These are phyloP conservation scores for Staphylotrichum longicolle DNA, from an alignment of 495 filamentous ascomycete species.

Conservation along the genomic window DNA sequence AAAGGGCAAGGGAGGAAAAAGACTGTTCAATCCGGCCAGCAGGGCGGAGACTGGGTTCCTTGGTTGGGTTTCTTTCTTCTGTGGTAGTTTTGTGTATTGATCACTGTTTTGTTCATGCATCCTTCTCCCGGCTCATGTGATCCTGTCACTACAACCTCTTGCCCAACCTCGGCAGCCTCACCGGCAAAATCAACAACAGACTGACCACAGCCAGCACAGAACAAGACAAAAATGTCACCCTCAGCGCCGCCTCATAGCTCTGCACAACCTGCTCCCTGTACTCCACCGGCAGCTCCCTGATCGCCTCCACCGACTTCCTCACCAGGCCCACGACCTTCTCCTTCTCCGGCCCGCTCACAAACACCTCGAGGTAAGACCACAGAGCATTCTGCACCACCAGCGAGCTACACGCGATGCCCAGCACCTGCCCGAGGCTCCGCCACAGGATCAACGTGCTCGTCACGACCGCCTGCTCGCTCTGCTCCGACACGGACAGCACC, in stretches of 20 bases:
- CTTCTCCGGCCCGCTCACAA: slow-evolving; percentile 54
- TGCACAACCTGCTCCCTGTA: slow-evolving; percentile 52
- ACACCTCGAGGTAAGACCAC: slow-evolving; percentile 53
- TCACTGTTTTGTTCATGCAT: too few relatives aligned
- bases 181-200: slow-evolving; percentile 48
- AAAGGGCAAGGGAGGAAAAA: too few relatives aligned
- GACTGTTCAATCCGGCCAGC: too few relatives aligned
- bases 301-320: slow-evolving; percentile 44
- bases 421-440: slow-evolving; percentile 64
- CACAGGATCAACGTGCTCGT: slow-evolving; percentile 68
- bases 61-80: too few relatives aligned
- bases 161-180: slow-evolving; percentile 56
- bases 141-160: slow-evolving; percentile 31
- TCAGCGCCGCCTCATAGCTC: slow-evolving; percentile 58
- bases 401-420: slow-evolving; percentile 69
- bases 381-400: slow-evolving; percentile 75
- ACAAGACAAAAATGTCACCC: slow-evolving; percentile 53
- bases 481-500: slow-evolving; percentile 63
- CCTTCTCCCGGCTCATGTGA: too few relatives aligned
- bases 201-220: slow-evolving; percentile 50
- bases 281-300: slow-evolving; percentile 34
- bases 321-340: slow-evolving; percentile 37
- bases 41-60: too few relatives aligned
- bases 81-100: too few relatives aligned
- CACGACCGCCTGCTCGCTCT: slow-evolving; percentile 72